Evolutionary conservation across 2,329 filamentous ascomycete genomes (phyloP).

Genomic region (Microdochium nivale): DNA sequence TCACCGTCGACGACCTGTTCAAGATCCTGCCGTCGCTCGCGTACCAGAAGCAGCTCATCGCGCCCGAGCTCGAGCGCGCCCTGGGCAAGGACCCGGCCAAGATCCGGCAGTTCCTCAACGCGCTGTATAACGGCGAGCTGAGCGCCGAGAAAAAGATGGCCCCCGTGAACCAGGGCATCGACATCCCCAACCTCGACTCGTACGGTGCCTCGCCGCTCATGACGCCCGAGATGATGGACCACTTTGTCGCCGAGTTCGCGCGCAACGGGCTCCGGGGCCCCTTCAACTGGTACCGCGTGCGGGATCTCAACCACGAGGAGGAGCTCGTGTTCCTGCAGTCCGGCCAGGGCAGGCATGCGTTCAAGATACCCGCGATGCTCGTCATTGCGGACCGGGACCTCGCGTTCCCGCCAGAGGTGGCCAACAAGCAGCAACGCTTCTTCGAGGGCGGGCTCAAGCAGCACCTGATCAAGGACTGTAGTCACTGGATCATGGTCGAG

Average conservation of each 20-base stretch:
- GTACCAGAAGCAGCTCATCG: constrained; percentile 58
- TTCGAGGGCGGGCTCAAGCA: neutral
- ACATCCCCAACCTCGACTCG: constrained; percentile 32
- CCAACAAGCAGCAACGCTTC: constrained; percentile 1
- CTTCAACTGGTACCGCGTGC: constrained; percentile 59
- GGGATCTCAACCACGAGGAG: constrained; percentile 54
- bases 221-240: constrained; percentile 51
- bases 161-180: constrained; percentile 45
- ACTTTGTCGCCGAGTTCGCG: constrained; percentile 53
- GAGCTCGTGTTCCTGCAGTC: constrained; percentile 26
- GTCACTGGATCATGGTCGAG: constrained; percentile 1
- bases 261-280: constrained; percentile 54
- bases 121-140: constrained; percentile 48
- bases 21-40: constrained; percentile 47
- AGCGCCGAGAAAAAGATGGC: constrained; percentile 33
- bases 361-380: constrained; percentile 1
- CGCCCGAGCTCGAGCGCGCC: constrained; percentile 42
- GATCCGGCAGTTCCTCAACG: constrained; percentile 50
- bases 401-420: neutral
- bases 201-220: constrained; percentile 41
- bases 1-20: constrained; percentile 40
- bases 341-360: neutral
- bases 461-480: neutral
- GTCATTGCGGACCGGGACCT: neutral
- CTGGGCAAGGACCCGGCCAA: constrained; percentile 31